Conservation (phyloP, 768 basidiomycete species). For the Coprinopsis marcescibilis region DNA sequence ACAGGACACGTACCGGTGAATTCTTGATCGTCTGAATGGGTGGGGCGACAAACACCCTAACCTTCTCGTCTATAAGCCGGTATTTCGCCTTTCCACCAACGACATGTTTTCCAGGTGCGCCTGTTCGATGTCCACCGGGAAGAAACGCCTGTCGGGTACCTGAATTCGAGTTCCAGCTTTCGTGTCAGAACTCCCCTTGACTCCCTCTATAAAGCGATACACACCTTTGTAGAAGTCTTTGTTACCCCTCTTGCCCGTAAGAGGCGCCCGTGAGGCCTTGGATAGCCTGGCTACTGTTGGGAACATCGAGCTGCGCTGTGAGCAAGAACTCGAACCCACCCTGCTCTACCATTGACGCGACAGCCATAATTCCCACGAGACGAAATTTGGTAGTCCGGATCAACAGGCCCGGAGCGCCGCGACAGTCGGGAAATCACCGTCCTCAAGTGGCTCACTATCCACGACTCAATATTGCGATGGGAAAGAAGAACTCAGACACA, state of each 20-base stretch:
- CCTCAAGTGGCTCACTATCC: neutral
- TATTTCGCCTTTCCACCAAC: slow-evolving; percentile 75
- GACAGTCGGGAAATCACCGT: neutral
- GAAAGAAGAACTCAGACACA: slow-evolving; percentile 16
- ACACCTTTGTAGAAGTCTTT: slow-evolving; percentile 98
- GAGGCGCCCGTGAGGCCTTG: slow-evolving; percentile 77
- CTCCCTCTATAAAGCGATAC: slow-evolving; percentile 9
- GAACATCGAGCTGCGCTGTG: slow-evolving; percentile 42
- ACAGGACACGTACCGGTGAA: slow-evolving; percentile 43
- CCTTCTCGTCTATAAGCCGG: slow-evolving; percentile 73
- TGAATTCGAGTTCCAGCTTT: slow-evolving; percentile 21
- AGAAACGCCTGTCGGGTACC: slow-evolving; percentile 81
- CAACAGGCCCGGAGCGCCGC: neutral
- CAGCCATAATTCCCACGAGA: slow-evolving; percentile 1
- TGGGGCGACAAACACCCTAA: slow-evolving; percentile 82
- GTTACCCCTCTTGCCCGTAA: slow-evolving; percentile 85
- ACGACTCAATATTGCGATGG: no score
- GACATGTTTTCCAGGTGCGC: slow-evolving; percentile 84
- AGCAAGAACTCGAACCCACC: slow-evolving; percentile 10
- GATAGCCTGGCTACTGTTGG: slow-evolving; percentile 64
- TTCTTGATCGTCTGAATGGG: slow-evolving; percentile 53
- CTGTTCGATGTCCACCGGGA: slow-evolving; percentile 81
- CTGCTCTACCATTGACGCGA: slow-evolving; percentile 4
- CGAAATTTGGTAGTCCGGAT: neutral
- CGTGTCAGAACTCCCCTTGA: neutral